Conservation (phyloP, 441 rosid species). For the Eugenia klotzschiana region DNA sequence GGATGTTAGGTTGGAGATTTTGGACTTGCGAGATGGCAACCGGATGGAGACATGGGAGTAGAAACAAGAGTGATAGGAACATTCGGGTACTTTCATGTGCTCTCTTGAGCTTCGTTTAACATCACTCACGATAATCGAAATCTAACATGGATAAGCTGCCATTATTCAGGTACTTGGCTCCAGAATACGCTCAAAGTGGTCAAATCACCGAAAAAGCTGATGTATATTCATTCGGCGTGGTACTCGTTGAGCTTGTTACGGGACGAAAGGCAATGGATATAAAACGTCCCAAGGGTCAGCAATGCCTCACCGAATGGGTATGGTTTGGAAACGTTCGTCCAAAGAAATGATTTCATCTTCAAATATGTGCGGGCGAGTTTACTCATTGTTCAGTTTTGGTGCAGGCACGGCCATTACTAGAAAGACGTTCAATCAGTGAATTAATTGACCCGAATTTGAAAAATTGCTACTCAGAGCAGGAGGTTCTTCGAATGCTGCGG, state of each 20-base stretch:
- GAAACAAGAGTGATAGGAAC: conserved; percentile 98
- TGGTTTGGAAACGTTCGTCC: background rate
- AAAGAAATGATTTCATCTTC: background rate
- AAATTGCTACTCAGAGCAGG: conserved; percentile 45
- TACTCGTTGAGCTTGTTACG: conserved; percentile 82
- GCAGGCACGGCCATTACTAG: conserved; percentile 92
- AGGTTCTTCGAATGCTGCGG: conserved; percentile 78
- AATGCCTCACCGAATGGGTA: conserved; percentile 98
- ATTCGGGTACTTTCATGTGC: conserved; percentile 49
- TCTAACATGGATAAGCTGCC: background rate
- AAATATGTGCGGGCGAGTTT: background rate
- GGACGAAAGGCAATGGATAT: conserved; percentile 96
- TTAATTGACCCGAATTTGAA: conserved; percentile 62
- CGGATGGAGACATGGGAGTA: conserved; percentile 87
- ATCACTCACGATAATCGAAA: background rate
- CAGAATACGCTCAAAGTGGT: conserved; percentile 94
- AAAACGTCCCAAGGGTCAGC: conserved; percentile 86
- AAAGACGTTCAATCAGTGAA: conserved; percentile 63
- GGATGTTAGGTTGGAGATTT: conserved; percentile 84
- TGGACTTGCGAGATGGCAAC: conserved; percentile 99
- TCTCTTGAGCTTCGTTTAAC: background rate
- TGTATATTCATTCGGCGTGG: conserved; percentile 93
- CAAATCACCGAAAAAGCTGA: conserved; percentile 96
- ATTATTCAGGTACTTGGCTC: conserved; percentile 79
- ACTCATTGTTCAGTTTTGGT: conserved; percentile 6